These are phyloP conservation scores for Aspergillus vadensis DNA, from an alignment of 2,329 filamentous ascomycete genomes.

Conservation along the genomic window DNA sequence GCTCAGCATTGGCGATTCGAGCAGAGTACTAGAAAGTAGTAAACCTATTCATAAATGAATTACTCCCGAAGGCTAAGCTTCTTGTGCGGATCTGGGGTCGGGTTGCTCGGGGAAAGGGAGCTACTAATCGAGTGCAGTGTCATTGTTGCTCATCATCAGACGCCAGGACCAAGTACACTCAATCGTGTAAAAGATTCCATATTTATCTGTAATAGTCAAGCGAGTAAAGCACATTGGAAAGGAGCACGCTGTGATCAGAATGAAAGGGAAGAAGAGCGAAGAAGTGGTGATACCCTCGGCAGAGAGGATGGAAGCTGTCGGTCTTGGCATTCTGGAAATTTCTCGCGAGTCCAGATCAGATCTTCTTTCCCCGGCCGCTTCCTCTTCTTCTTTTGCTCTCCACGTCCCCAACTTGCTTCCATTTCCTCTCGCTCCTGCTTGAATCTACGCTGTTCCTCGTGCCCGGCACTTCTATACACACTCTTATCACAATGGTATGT, in stretches of 20 bases:
- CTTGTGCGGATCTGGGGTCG: neutral
- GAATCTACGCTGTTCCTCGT: slow-evolving; percentile 9
- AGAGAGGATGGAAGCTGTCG: slow-evolving; percentile 28
- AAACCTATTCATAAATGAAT: neutral
- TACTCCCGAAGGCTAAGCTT: neutral
- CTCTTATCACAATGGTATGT: slow-evolving; percentile 30
- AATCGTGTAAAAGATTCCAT: neutral
- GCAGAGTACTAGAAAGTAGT: neutral
- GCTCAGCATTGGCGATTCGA: slow-evolving; percentile 1
- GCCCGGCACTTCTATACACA: slow-evolving; percentile 13
- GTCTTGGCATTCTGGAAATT: slow-evolving; percentile 51
- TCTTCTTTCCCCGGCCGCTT: slow-evolving; percentile 34
- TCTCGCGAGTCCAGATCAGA: slow-evolving; percentile 41
- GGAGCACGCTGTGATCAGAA: neutral
- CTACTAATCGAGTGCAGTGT: neutral
- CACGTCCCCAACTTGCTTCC: slow-evolving; percentile 25
- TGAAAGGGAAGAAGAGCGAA: neutral
- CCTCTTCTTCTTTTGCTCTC: slow-evolving; percentile 34
- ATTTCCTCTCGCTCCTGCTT: slow-evolving; percentile 12
- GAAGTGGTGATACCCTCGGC: slow-evolving; percentile 33
- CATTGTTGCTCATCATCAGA: neutral
- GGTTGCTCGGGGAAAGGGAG: slow-evolving; percentile 17
- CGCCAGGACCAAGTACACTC: neutral
- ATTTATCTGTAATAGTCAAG: no score
- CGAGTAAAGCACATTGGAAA: neutral